Conservation (phyloP, 2,329 filamentous ascomycete genomes). For the Escovopsis sp. region DNA sequence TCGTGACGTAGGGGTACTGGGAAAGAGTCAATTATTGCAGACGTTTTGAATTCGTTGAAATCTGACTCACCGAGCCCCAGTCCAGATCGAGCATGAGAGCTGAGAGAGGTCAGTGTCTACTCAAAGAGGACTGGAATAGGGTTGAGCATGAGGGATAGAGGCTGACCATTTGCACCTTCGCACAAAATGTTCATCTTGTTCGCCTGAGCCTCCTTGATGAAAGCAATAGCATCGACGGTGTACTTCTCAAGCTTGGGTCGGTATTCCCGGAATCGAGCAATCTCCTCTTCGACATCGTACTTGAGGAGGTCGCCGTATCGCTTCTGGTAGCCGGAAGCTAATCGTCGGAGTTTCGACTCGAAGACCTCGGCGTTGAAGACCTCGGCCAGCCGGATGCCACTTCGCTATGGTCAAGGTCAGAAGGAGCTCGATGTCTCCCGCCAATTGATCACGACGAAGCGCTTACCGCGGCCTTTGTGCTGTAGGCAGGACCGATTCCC, state of each 20-base stretch:
- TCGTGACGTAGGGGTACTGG: conserved; percentile 15
- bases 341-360: conserved; percentile 46
- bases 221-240: conserved; percentile 49
- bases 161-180: too few species aligned
- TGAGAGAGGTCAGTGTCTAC: conserved; percentile 31
- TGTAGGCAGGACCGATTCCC: conserved; percentile 6
- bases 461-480: neutral
- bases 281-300: conserved; percentile 56
- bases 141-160: neutral
- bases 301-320: conserved; percentile 51
- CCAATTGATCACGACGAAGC: neutral
- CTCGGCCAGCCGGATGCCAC: conserved; percentile 51
- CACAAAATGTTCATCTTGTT: neutral
- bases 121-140: conserved; percentile 6
- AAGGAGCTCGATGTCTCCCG: conserved; percentile 1
- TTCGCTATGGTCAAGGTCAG: conserved; percentile 30
- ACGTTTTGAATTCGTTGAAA: neutral
- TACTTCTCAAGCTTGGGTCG: conserved; percentile 42
- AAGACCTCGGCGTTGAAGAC: conserved; percentile 53
- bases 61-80: conserved; percentile 4
- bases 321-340: conserved; percentile 48
- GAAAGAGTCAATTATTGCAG: conserved; percentile 10
- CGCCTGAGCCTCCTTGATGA: conserved; percentile 48
- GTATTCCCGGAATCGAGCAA: conserved; percentile 45
- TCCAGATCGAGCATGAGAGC: conserved; percentile 5